phyloP scores from a whole-genome alignment of 768 basidiomycete species.

The Hypsizygus marmoreus region DNA sequence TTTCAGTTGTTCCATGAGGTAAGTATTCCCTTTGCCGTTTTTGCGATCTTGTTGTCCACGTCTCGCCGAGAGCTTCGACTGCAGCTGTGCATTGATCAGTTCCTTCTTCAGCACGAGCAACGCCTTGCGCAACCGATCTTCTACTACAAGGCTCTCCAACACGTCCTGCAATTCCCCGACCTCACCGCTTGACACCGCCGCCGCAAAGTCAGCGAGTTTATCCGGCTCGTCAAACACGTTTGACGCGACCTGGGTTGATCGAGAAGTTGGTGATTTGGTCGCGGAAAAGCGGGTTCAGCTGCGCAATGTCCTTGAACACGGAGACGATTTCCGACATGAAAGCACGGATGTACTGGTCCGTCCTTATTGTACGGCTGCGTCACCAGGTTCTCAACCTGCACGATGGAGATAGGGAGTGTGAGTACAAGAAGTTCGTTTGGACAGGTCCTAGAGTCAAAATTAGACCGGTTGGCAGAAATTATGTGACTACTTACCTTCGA shows the following conservation, averaged over 20 bases:
- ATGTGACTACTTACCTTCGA: slow-evolving; percentile 20
- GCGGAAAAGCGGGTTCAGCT: slow-evolving; percentile 95
- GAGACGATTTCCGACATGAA: slow-evolving; percentile 96
- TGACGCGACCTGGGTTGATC: slow-evolving; percentile 85
- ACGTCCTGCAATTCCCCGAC: slow-evolving; percentile 92
- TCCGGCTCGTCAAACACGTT: slow-evolving; percentile 98
- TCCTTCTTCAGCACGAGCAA: slow-evolving; percentile 96
- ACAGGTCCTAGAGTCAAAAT: slow-evolving; percentile 48
- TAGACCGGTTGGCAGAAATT: background rate
- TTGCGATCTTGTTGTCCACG: slow-evolving; percentile 93
- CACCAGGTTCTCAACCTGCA: slow-evolving; percentile 80
- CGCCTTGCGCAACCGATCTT: slow-evolving; percentile 88
- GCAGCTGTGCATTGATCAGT: slow-evolving; percentile 93
- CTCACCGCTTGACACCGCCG: slow-evolving; percentile 93
- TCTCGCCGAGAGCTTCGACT: slow-evolving; percentile 90
- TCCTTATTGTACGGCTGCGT: slow-evolving; percentile 88
- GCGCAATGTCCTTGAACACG: slow-evolving; percentile 98
- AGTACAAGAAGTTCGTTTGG: slow-evolving; percentile 84
- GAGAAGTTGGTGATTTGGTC: slow-evolving; percentile 98
- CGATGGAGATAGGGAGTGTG: slow-evolving; percentile 83
- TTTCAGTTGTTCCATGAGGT: slow-evolving; percentile 95
- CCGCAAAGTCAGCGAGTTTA: slow-evolving; percentile 96
- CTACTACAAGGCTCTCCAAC: slow-evolving; percentile 81
- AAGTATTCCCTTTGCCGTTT: slow-evolving; percentile 93
- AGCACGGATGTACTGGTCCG: slow-evolving; percentile 91